Evolutionary conservation across 352 stramenopile genomes (phyloP).

Genomic region (Globisporangium sylvaticum): DNA sequence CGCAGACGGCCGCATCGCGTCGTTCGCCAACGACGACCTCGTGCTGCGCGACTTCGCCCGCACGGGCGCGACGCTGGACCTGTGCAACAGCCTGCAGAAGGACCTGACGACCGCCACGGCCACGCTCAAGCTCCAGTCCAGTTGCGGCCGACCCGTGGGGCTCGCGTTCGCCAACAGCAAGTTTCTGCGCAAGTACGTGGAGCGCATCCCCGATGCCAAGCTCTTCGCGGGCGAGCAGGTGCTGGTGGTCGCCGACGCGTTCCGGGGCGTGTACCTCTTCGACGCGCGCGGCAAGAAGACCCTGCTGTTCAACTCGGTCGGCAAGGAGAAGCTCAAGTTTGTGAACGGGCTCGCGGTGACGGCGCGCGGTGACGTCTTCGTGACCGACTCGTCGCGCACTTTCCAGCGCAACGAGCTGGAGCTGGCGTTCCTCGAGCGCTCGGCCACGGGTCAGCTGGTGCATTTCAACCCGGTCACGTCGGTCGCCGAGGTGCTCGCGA

Average conservation of each 20-base stretch:
- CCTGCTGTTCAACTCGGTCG: constrained; percentile 47
- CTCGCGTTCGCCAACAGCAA: constrained; percentile 37
- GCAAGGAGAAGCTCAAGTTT: constrained; percentile 35
- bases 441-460: constrained; percentile 43
- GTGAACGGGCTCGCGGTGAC: constrained; percentile 46
- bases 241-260: constrained; percentile 57
- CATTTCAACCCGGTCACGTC: constrained; percentile 36
- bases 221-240: constrained; percentile 45
- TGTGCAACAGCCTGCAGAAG: constrained; percentile 19
- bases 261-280: constrained; percentile 55
- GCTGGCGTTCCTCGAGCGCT: constrained; percentile 45
- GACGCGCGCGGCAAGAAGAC: constrained; percentile 48
- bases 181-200: constrained; percentile 37
- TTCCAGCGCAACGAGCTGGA: constrained; percentile 43
- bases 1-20: constrained; percentile 49
- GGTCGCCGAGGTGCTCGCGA: constrained; percentile 24
- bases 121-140: constrained; percentile 29
- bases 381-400: constrained; percentile 50
- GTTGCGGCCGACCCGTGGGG: constrained; percentile 48
- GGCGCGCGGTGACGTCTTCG: constrained; percentile 42
- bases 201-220: constrained; percentile 36
- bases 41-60: constrained; percentile 44
- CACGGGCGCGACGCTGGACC: constrained; percentile 31
- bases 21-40: constrained; percentile 25
- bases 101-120: neutral